Evolutionary conservation across 768 basidiomycete species (phyloP), one percentile per base, ranked within the genome.

Genomic region (Pleurotus tuoliensis): DNA sequence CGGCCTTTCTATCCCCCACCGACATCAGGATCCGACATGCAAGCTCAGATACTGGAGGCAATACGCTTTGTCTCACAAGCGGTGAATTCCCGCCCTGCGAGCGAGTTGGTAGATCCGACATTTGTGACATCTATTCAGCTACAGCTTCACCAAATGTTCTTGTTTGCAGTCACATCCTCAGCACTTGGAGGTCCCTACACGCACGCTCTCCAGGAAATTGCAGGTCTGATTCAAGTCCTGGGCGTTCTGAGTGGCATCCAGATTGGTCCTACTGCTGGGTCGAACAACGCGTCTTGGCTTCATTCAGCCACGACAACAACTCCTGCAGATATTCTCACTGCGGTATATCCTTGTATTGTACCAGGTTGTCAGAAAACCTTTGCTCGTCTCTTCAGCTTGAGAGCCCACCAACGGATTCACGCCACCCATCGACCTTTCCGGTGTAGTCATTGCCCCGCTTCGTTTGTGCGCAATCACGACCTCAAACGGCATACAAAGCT

Each of bases 181-280:
- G 69, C 81, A 5, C 69, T 73, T 24, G 77, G 76, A 24, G 84
- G 81, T 27, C 71, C 69, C 47, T 79, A 79, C 51, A 82, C 79
- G 72, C 78, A 80, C 56, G 73, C 77, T 0, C 71, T 92, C 1
- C 88, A 89, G 65, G 90, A 92, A 68, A 81, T 92, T 40, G 82
- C 84, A 43, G 88, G 87, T n/a, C 76, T 92, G 52, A 88, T 92
- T 56, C 90, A 92, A 63, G 87, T 91, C 60, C 79, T 92, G 44
- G 89, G 89, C 16, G 86, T 92, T 34, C 79, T 92, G 57, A 88
- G 85, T 59, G 88, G 86, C 1, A 85, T 90, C 43, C 87, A 84
- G 62, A 91, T 92, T 52, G 73, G 79, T 5, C 74, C 79, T 58
- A 66, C 76, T 47, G 68, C 73, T 54, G 70, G 77, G n/a, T 63